These are phyloP conservation scores for Magnolia changhungtana DNA, from an alignment of 164 flowering plant species.

Conservation along the genomic window DNA sequence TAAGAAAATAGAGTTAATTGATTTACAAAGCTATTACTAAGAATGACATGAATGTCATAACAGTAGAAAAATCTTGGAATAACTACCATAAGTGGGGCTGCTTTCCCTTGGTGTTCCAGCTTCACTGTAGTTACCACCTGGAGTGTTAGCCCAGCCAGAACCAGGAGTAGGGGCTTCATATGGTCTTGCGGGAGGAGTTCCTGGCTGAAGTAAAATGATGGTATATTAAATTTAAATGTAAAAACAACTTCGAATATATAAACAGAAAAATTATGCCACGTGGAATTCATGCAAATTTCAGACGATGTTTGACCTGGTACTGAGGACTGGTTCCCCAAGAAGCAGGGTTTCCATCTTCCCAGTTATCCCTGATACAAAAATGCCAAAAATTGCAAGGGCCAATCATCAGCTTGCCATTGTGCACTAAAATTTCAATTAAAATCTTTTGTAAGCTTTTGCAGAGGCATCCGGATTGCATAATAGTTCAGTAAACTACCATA, in stretches of 20 bases:
- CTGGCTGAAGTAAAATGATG: conserved; percentile 54
- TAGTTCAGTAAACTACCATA: too few relatives aligned
- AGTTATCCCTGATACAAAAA: conserved; percentile 60
- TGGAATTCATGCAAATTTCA: background rate
- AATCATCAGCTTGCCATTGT: too few relatives aligned
- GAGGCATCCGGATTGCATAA: too few relatives aligned
- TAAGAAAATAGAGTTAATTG: background rate
- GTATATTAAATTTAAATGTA: background rate
- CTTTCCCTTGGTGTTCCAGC: conserved; percentile 95
- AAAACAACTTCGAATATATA: background rate
- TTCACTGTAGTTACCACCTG: conserved; percentile 79
- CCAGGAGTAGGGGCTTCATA: conserved; percentile 99
- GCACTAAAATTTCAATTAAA: too few relatives aligned
- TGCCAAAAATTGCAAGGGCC: conserved; percentile 2
- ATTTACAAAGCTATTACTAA: background rate
- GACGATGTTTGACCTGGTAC: conserved; percentile 59
- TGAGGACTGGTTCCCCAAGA: conserved; percentile 96
- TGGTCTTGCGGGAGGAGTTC: conserved; percentile 83
- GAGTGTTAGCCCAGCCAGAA: conserved; percentile 91
- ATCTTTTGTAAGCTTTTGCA: too few relatives aligned
- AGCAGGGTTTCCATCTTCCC: conserved; percentile 97
- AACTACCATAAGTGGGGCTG: conserved; percentile 72
- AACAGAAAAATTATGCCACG: background rate
- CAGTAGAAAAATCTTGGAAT: background rate
- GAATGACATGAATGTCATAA: background rate